Conservation (phyloP, 2,329 filamentous ascomycete species). For the Diaporthe velutina region DNA sequence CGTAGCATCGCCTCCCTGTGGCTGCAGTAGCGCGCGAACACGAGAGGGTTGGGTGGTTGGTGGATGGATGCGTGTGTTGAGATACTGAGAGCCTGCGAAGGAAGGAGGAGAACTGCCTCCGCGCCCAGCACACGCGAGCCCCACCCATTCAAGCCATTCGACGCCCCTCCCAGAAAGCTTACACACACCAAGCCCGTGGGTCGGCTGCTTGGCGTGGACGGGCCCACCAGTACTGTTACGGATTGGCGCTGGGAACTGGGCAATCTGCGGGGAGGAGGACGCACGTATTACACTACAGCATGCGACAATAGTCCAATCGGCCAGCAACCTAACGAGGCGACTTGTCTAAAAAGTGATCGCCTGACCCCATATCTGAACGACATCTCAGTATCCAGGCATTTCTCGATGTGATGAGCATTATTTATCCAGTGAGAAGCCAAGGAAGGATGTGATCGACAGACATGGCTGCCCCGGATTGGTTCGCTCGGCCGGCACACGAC, state of each 20-base stretch:
- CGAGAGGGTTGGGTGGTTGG: neutral
- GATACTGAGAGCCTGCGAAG: neutral
- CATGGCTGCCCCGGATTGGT: neutral
- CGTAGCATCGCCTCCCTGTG: conserved; percentile 29
- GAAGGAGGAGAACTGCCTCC: conserved; percentile 6
- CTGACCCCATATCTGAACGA: conserved; percentile 10
- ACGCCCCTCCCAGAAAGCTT: conserved; percentile 14
- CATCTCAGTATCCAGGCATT: neutral
- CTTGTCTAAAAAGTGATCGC: neutral
- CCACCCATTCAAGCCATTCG: conserved; percentile 7
- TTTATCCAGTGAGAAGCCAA: neutral
- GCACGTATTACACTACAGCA: neutral
- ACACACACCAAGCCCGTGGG: conserved; percentile 21
- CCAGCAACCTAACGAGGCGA: neutral
- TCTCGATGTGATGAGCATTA: neutral
- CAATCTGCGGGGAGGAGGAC: neutral
- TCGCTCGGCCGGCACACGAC: conserved; percentile 8
- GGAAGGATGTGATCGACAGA: neutral
- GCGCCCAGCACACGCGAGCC: neutral
- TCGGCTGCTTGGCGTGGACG: conserved; percentile 1
- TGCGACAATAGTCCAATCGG: neutral
- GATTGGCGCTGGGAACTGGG: neutral
- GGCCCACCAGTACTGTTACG: neutral
- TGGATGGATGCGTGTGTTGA: neutral
- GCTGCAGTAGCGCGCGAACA: conserved; percentile 27